Evolutionary conservation across 139 green algal species (phyloP).

Genomic region (Chlamydomonas schloesseri): DNA sequence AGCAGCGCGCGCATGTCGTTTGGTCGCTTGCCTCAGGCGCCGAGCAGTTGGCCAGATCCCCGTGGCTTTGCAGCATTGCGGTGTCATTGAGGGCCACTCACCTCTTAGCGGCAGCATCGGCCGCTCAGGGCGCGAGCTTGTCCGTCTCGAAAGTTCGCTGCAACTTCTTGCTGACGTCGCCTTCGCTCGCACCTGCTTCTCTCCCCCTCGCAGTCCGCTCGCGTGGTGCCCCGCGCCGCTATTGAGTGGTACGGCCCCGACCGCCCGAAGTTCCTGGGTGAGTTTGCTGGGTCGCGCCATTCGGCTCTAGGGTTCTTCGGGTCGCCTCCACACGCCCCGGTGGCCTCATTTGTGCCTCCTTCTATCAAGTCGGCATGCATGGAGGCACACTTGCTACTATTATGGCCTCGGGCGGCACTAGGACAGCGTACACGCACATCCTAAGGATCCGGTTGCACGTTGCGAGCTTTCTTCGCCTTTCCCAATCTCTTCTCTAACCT

Average conservation of each 20-base stretch:
- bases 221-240: slow-evolving; percentile 72
- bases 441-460: too few species aligned
- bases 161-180: background rate
- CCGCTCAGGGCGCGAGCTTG: background rate
- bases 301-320: background rate
- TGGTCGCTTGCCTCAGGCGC: background rate
- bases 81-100: background rate
- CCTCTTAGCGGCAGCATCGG: background rate
- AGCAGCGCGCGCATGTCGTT: too few species aligned
- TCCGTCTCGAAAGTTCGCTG: background rate
- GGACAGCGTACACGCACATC: too few species aligned
- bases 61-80: background rate
- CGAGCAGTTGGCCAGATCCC: background rate
- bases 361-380: too few species aligned
- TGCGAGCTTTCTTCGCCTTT: background rate
- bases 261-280: slow-evolving; percentile 73
- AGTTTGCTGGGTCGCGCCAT: background rate
- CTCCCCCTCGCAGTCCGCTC: slow-evolving; percentile 46
- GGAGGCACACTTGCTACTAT: too few species aligned
- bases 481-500: background rate
- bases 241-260: slow-evolving; percentile 83
- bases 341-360: background rate
- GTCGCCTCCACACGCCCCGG: too few species aligned
- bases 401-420: too few species aligned
- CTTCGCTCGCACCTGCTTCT: background rate